A percentile compares a stretch with the other conserved stretches of the same genome.
Evolutionary conservation across 768 basidiomycete species (phyloP).

Genomic region (Fomitopsis serialis): DNA sequence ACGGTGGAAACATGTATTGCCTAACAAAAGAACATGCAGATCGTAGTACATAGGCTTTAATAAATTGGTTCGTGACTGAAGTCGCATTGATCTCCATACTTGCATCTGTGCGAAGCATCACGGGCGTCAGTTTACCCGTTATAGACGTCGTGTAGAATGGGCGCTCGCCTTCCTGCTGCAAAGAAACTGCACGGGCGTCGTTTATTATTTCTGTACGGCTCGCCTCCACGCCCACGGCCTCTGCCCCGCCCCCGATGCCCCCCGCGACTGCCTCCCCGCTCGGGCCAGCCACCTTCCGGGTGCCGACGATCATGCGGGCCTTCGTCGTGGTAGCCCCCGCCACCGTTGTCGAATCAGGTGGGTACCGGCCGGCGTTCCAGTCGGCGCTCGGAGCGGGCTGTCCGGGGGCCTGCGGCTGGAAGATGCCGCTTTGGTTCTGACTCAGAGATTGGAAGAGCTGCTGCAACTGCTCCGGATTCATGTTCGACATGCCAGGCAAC

Average conservation of each 20-base stretch:
- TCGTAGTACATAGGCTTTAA: slow-evolving; percentile 2
- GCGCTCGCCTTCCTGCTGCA: slow-evolving; percentile 90
- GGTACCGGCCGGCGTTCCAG: slow-evolving; percentile 13
- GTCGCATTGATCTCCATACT: slow-evolving; percentile 84
- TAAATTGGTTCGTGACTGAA: slow-evolving; percentile 58
- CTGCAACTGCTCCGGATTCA: slow-evolving; percentile 60
- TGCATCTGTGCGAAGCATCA: slow-evolving; percentile 63
- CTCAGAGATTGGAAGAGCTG: slow-evolving; percentile 45
- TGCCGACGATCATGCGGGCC: slow-evolving; percentile 19
- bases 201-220: slow-evolving; percentile 74
- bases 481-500: slow-evolving; percentile 36
- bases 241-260: slow-evolving; percentile 48
- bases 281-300: slow-evolving; percentile 47
- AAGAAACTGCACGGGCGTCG: slow-evolving; percentile 89
- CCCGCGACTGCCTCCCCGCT: slow-evolving; percentile 38
- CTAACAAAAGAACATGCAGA: background rate
- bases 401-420: slow-evolving; percentile 7
- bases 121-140: slow-evolving; percentile 31
- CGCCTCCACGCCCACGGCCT: slow-evolving; percentile 51
- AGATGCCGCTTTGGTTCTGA: slow-evolving; percentile 12
- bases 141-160: slow-evolving; percentile 29
- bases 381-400: slow-evolving; percentile 12
- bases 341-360: slow-evolving; percentile 15
- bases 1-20: background rate
- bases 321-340: slow-evolving; percentile 14